Base-by-base conservation (phyloP, 2,329 filamentous ascomycete species). In the Fusarium chlamydosporum region DNA sequence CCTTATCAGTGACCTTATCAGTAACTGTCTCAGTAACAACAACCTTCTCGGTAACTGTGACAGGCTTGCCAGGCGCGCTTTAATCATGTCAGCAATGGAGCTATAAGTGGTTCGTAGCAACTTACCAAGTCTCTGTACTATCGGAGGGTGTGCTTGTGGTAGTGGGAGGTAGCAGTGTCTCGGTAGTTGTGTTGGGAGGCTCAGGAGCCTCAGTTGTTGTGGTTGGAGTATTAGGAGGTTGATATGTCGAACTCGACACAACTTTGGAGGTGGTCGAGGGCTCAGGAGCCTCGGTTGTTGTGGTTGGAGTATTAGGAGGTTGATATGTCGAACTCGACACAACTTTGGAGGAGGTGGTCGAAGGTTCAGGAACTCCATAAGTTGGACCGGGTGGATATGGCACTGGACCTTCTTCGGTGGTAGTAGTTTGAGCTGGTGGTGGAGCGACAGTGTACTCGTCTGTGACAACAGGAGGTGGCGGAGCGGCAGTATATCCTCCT, bases 81-180 rank as follows among this genome's bases (percentile, higher is more conserved):
- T n/a, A 13, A 16, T 42, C 1, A 12, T 20, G 51, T 67, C 47
- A 67, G 46, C 18, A 9, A 43, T 26, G 26, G 6, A 26, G 23
- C 33, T 26, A 37, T 20, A 4, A 40, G n/a, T 12, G 9, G 18
- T 11, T 13, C 7, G 34, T 6, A 13, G 4, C 3, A 8, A 35
- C 61, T 55, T 61, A 65, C 62, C 62, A 65, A 50, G 59, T 41
- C 23, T 42, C 47, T 27, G 61, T 64, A 41, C 48, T 62, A 4
- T 15, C 58, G 23, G 57, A 41, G 10, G 57, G 18, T 9, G 37
- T 11, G n/a, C 11, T 58, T 26, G 56, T 45, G 26, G 47, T 58
- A 43, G 47, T 58, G 26, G 48, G 48, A n/a, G 60, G 29, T 5
- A 42, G 33, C 9, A 13, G 27, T n/a, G 37, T 56, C 1, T 62